A percentile compares a stretch with the other conserved stretches of the same genome.
Evolutionary conservation across 768 basidiomycete genomes (phyloP).

Genomic region (Suillus tomentosus): DNA sequence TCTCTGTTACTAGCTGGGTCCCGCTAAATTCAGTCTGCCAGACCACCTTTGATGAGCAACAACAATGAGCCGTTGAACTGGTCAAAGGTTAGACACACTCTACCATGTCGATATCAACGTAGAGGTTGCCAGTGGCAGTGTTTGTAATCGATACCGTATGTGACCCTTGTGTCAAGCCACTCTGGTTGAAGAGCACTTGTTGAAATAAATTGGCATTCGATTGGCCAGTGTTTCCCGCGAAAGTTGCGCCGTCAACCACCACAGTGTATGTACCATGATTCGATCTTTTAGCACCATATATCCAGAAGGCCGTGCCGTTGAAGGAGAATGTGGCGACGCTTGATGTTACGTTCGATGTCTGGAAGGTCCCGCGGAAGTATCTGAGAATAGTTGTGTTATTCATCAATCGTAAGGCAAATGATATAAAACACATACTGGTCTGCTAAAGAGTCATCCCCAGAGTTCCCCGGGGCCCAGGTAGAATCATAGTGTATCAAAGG

Average conservation of each 20-base stretch:
- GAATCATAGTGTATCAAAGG: conserved; percentile 31
- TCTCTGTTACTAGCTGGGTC: conserved; percentile 22
- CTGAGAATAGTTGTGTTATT: conserved; percentile 22
- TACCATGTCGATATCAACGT: conserved; percentile 53
- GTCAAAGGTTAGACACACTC: not conserved
- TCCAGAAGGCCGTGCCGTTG: conserved; percentile 49
- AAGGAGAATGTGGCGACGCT: conserved; percentile 44
- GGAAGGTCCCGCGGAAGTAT: conserved; percentile 43
- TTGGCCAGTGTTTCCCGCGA: conserved; percentile 32
- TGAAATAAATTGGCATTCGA: conserved; percentile 37
- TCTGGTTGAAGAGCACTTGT: conserved; percentile 40
- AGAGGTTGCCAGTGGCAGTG: conserved; percentile 22
- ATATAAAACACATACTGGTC: conserved; percentile 16
- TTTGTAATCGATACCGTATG: conserved; percentile 40
- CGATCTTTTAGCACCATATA: conserved; percentile 51
- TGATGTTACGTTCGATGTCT: conserved; percentile 34
- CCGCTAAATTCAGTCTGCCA: conserved; percentile 30
- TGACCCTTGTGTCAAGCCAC: conserved; percentile 32
- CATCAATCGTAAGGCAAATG: not conserved
- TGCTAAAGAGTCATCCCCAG: conserved; percentile 17
- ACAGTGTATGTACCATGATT: conserved; percentile 51
- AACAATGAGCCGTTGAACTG: conserved; percentile 2
- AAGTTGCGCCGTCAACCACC: conserved; percentile 39
- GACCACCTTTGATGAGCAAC: conserved; percentile 20
- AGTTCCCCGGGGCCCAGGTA: conserved; percentile 24